phyloP scores from a whole-genome alignment of 2,329 filamentous ascomycete species.

The Penicillium glabrum region DNA sequence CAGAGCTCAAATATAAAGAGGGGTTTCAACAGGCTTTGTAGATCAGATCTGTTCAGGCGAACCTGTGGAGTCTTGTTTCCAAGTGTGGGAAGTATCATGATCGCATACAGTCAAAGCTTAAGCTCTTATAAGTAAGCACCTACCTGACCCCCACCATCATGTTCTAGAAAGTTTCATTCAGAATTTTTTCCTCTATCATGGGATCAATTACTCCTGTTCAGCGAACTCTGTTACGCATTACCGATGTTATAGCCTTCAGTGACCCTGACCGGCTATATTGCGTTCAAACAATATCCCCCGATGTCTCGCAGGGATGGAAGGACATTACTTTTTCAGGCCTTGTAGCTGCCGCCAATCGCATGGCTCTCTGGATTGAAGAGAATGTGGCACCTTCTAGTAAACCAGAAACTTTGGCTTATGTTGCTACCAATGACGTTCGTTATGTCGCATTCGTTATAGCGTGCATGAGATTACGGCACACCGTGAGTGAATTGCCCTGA shows the following conservation, averaged over 20 bases:
- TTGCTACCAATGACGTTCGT: constrained; percentile 22
- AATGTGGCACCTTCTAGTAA: background rate
- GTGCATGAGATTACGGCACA: constrained; percentile 14
- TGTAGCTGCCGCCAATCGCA: constrained; percentile 6
- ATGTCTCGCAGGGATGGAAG: constrained; percentile 6
- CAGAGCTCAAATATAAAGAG: background rate
- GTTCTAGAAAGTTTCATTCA: background rate
- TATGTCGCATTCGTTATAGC: constrained; percentile 18
- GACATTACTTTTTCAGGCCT: constrained; percentile 5
- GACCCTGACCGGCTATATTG: constrained; percentile 6
- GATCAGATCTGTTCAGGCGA: background rate
- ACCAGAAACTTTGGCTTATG: constrained; percentile 10
- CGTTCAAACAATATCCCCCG: constrained; percentile 5
- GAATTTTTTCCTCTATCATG: background rate
- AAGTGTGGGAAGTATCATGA: background rate
- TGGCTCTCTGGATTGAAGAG: constrained; percentile 10
- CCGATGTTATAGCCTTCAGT: background rate
- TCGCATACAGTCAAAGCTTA: background rate
- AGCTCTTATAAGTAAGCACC: background rate
- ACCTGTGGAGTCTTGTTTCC: background rate
- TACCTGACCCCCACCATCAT: background rate
- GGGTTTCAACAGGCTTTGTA: background rate
- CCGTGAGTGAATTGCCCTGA: constrained; percentile 15
- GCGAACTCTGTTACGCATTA: background rate
- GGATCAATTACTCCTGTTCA: background rate